Percentiles rank a stretch among this genome's conserved stretches.
Conservation (phyloP, 371 early-diverging fungal species). For the Apophysomyces trapeziformis region DNA sequence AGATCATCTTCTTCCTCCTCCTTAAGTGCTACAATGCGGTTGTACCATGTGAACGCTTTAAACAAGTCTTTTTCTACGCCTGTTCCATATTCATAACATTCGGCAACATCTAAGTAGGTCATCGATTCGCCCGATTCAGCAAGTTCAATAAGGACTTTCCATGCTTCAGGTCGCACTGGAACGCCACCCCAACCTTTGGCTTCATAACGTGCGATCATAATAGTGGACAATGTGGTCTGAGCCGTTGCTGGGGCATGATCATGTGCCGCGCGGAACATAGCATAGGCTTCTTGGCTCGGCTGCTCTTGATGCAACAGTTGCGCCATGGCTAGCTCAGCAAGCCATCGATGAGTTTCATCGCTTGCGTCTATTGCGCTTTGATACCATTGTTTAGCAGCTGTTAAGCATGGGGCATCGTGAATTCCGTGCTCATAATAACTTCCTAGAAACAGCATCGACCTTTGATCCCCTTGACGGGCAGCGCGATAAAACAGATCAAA, state of each 20-base stretch:
- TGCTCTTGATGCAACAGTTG: conserved; percentile 23
- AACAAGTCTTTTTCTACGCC: conserved; percentile 55
- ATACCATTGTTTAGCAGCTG: conserved; percentile 37
- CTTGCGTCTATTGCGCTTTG: conserved; percentile 32
- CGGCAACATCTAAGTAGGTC: conserved; percentile 68
- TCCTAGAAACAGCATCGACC: conserved; percentile 43
- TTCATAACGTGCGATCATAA: conserved; percentile 45
- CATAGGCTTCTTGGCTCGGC: conserved; percentile 17
- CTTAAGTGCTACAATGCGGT: conserved; percentile 7
- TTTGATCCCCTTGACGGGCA: conserved; percentile 39
- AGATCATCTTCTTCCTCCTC: neutral
- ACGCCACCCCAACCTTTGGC: conserved; percentile 41
- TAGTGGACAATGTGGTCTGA: conserved; percentile 2
- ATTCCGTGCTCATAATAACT: conserved; percentile 48
- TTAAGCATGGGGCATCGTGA: conserved; percentile 29
- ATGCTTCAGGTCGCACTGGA: neutral
- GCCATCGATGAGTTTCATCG: conserved; percentile 11
- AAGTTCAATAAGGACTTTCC: neutral
- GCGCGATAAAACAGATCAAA: conserved; percentile 45
- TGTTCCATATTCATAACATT: conserved; percentile 74
- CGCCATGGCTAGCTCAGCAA: conserved; percentile 29
- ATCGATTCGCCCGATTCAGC: neutral
- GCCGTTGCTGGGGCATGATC: conserved; percentile 15
- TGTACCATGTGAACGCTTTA: conserved; percentile 67
- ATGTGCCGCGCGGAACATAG: conserved; percentile 16